A percentile compares a stretch with the other conserved stretches of the same genome.
Evolutionary conservation across 768 basidiomycete genomes (phyloP).

Genomic region (Trichaptum fuscoviolaceum): DNA sequence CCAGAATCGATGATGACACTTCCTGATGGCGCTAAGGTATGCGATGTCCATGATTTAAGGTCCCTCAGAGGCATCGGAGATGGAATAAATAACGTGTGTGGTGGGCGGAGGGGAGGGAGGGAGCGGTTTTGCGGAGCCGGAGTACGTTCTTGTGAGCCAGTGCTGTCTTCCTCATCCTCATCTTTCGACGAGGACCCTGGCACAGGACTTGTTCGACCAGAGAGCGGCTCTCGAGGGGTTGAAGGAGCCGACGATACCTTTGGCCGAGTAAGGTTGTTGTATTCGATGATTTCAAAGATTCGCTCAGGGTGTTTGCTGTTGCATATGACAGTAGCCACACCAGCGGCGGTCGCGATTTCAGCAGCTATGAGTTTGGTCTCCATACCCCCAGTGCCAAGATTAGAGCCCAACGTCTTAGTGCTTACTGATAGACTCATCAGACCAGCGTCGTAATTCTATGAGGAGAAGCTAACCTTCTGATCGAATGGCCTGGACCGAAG

Average conservation of each 20-base stretch:
- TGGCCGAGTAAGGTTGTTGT: constrained; percentile 43
- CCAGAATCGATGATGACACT: constrained; percentile 85
- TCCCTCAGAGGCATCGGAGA: constrained; percentile 69
- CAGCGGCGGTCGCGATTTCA: constrained; percentile 93
- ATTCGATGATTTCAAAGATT: constrained; percentile 80
- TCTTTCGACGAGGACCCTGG: constrained; percentile 2
- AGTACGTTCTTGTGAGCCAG: neutral
- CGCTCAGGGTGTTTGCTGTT: constrained; percentile 74
- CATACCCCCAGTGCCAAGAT: constrained; percentile 97
- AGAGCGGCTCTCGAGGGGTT: constrained; percentile 29
- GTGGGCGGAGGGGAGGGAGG: constrained; percentile 43
- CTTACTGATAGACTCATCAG: constrained; percentile 53
- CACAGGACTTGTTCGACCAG: constrained; percentile 20
- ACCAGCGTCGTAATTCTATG: constrained; percentile 6
- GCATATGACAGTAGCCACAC: constrained; percentile 87
- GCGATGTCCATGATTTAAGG: constrained; percentile 95
- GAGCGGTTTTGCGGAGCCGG: neutral
- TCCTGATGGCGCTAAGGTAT: constrained; percentile 87
- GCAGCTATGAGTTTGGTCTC: constrained; percentile 98
- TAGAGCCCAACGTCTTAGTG: constrained; percentile 87
- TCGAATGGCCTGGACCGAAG: constrained; percentile 77
- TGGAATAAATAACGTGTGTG: constrained; percentile 86
- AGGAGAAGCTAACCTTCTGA: constrained; percentile 52
- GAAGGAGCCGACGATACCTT: constrained; percentile 26
- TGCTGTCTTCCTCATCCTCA: neutral